Evolutionary conservation across 2,329 filamentous ascomycete species (phyloP), one percentile per base, ranked within the genome.

Genomic region (Alternaria metachromatica): DNA sequence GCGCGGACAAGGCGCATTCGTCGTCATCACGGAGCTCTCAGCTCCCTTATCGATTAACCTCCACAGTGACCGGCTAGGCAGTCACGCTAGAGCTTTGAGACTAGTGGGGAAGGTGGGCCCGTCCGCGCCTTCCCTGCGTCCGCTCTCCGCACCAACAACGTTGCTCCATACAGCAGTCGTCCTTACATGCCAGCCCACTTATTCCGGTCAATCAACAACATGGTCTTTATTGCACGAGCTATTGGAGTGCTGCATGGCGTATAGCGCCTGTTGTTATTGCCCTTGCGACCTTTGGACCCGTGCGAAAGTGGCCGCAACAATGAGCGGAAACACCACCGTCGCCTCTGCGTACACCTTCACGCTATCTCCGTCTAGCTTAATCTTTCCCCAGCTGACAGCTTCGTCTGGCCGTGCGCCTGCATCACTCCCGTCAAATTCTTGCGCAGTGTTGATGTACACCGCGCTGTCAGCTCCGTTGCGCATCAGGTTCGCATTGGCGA

Each of bases 361-460:
- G 72, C 90, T 92, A 67, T 96, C 91, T 2, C 91, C 96, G 56
- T 90, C 92, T 45, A 90, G 85, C 81, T 96, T 97, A 81, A 99
- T 97, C 85, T 99, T 99, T 4, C 96, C 96, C 96, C 96, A 99
- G 66, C 94, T 97, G 15, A 99, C 92, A 6, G 96, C 96, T 82
- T 99, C 96, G 75, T 99, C 96, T 5, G 96, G 96, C 59, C 96
- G 86, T 4, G 96, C 96, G 1, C 96, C 96, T 0, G 96, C 95
- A 82, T 99, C 96, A 73, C 94, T 97, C 3, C 96, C 96, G 78
- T 99, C 96, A 78, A 97, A 99, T 79, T 99, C 96, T 79, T 97
- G 94, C 0, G 89, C 96, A 1, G 96, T 99, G 81, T 99, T 99
- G 80, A 99, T 93, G 79, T 97, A 99, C 2, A 99, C 96, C 2